These are phyloP conservation scores for Sporisorium sorghi DNA, from an alignment of 1,284 basidiomycete species.

Conservation along the genomic window DNA sequence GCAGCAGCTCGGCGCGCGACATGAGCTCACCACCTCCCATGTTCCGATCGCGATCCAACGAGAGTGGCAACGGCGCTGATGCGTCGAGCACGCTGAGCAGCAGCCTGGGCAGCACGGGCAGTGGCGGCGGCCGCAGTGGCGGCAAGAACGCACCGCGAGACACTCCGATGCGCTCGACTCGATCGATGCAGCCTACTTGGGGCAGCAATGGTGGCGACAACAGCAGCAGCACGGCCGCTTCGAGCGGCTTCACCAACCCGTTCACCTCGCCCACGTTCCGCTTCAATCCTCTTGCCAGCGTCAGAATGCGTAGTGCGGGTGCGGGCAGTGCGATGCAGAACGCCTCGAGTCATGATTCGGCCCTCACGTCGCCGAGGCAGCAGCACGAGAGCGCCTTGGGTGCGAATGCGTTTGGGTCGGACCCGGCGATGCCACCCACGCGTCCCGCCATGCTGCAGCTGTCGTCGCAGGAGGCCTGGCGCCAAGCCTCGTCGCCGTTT, in stretches of 20 bases:
- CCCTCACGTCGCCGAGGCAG: conserved; percentile 10
- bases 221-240: conserved; percentile 1
- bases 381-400: conserved; percentile 5
- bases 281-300: conserved; percentile 27
- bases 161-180: conserved; percentile 25
- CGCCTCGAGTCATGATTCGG: conserved; percentile 16
- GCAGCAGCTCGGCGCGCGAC: conserved; percentile 30
- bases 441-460: conserved; percentile 18
- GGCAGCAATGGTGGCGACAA: background rate
- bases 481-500: conserved; percentile 46
- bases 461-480: conserved; percentile 31
- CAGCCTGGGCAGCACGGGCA: conserved; percentile 23
- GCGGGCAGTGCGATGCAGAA: conserved; percentile 15
- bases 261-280: conserved; percentile 38
- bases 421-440: conserved; percentile 19
- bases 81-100: conserved; percentile 18
- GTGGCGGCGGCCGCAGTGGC: conserved; percentile 3
- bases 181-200: conserved; percentile 35
- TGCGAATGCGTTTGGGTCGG: conserved; percentile 1
- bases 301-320: conserved; percentile 9
- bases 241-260: conserved; percentile 33
- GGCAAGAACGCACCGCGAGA: conserved; percentile 8
- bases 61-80: conserved; percentile 12
- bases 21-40: conserved; percentile 54
- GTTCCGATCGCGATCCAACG: conserved; percentile 47